These are phyloP conservation scores for Chlamydomonas sp. DNA, from an alignment of 139 green algal species.

Conservation along the genomic window DNA sequence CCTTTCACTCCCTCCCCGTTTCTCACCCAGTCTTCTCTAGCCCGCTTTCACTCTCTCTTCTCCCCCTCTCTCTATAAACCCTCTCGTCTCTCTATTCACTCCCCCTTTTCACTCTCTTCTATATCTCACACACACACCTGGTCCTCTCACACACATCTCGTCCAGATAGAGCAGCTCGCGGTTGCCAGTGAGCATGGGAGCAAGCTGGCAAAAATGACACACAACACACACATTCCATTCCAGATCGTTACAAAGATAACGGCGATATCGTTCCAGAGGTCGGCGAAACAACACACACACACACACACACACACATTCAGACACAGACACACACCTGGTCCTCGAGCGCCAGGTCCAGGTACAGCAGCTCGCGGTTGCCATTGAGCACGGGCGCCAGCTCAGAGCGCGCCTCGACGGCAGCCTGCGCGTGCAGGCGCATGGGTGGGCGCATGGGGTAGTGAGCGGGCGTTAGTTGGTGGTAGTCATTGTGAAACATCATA, in stretches of 20 bases:
- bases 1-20: too few species aligned
- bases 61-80: too few species aligned
- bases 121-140: conserved; percentile 45
- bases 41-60: too few species aligned
- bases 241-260: too few species aligned
- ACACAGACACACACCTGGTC: conserved; percentile 67
- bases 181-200: conserved; percentile 42
- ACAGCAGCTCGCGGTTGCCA: conserved; percentile 80
- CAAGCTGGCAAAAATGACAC: conserved; percentile 56
- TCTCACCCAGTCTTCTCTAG: too few species aligned
- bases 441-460: conserved; percentile 62
- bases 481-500: too few species aligned
- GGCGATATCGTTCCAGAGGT: too few species aligned
- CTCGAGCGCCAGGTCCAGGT: conserved; percentile 95
- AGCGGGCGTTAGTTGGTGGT: too few species aligned
- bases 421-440: conserved; percentile 83
- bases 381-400: conserved; percentile 61
- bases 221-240: neutral
- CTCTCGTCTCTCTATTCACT: too few species aligned
- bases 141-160: conserved; percentile 81
- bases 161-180: conserved; percentile 94
- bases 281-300: too few species aligned
- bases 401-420: conserved; percentile 80
- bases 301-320: neutral
- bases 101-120: too few species aligned